Evolutionary conservation across 345 rosid species (phyloP), one percentile per base, ranked within the genome.

Genomic region (Moricandia arvensis): DNA sequence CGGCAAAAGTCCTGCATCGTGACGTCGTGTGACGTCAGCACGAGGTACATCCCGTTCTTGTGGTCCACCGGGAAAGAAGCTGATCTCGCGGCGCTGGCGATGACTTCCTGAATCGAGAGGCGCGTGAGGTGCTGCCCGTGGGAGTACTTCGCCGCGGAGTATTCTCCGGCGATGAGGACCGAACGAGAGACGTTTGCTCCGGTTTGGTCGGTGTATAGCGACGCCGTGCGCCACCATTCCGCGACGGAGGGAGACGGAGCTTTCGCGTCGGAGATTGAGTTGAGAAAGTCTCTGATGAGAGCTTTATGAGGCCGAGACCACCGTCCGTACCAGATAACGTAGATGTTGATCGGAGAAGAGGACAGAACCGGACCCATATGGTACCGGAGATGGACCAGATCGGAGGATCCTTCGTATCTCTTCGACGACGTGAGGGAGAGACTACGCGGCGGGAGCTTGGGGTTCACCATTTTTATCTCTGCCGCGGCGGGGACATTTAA

Each of bases 341-440:
- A 88, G 72, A 95, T 82, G 81, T 90, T 95, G 57, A 95, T 90
- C 2, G 96, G 97, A 0, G 91, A 60, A 7, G 96, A 87, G 6
- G 99, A 87, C 58, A 95, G 96, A 2, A 95, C 99, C 0, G 99
- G 99, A 12, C 99, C 99, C 99, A 95, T 95, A 62, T 95, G 99
- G 89, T 95, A 95, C 0, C 92, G 91, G 77, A 95, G 96, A n/a
- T 88, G 76, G 64, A 95, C 81, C 0, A 95, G 63, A 63, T 90
- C 80, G 0, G 99, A 95, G 2, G 99, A 95, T 65, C 99, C 99
- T 77, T 95, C 97, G 67, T 79, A 88, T 66, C 82, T 87, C 68
- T 92, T 92, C 0, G 88, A 86, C 4, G 88, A 8, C 8, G 97
- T 74, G 49, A 79, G 71, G 3, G 82, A 58, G 54, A 90, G 86